phyloP scores from a whole-genome alignment of 1,284 basidiomycete genomes.

The Irpex sp. region DNA sequence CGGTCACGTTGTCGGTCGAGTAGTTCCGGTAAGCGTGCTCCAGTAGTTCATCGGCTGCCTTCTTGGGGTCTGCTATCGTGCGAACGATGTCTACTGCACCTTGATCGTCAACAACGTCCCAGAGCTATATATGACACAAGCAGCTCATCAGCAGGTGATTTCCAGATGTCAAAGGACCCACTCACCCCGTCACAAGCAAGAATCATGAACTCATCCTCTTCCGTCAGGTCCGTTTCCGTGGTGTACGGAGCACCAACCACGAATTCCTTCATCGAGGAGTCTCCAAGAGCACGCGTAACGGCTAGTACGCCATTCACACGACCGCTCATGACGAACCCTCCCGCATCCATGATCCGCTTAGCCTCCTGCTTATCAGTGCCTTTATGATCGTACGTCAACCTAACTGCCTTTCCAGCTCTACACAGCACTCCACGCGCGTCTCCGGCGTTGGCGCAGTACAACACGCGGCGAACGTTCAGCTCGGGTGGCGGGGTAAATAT shows the following conservation, averaged over 20 bases:
- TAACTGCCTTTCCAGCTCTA: slow-evolving; percentile 85
- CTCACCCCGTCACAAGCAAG: slow-evolving; percentile 96
- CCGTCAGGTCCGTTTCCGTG: slow-evolving; percentile 89
- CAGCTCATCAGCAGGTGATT: background rate
- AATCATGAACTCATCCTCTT: slow-evolving; percentile 93
- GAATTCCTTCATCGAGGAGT: slow-evolving; percentile 99
- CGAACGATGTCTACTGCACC: slow-evolving; percentile 86
- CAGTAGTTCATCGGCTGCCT: slow-evolving; percentile 76
- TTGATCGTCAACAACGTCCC: slow-evolving; percentile 96
- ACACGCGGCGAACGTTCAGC: slow-evolving; percentile 58
- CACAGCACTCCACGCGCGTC: slow-evolving; percentile 89
- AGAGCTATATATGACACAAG: slow-evolving; percentile 59
- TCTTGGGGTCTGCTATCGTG: slow-evolving; percentile 74
- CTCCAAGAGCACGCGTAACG: slow-evolving; percentile 94
- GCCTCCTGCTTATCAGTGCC: slow-evolving; percentile 96
- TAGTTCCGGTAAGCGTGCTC: slow-evolving; percentile 86
- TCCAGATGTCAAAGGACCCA: slow-evolving; percentile 18
- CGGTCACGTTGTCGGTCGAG: slow-evolving; percentile 91
- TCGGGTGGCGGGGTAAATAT: slow-evolving; percentile 45
- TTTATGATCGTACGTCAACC: slow-evolving; percentile 99
- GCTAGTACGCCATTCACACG: slow-evolving; percentile 96
- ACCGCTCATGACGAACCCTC: slow-evolving; percentile 98
- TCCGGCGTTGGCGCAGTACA: slow-evolving; percentile 97
- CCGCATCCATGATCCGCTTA: slow-evolving; percentile 95
- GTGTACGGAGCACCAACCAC: slow-evolving; percentile 98